Conservation (phyloP, 2,329 filamentous ascomycete genomes). For the Microcyclospora pomicola region DNA sequence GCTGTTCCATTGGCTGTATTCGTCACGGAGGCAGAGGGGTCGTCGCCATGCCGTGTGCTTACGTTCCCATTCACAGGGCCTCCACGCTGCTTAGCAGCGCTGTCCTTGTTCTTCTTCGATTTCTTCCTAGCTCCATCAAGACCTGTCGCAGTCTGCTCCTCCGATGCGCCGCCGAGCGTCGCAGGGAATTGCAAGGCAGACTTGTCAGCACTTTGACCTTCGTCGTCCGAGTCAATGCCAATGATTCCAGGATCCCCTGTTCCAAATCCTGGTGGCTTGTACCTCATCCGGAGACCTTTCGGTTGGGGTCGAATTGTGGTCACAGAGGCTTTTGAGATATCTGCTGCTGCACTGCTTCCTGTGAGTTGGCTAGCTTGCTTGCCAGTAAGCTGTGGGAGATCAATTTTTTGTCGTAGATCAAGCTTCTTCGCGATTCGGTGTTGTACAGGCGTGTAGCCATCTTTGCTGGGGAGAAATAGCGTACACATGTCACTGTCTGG, state of each 20-base stretch:
- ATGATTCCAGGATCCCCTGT: constrained; percentile 28
- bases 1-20: no score
- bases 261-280: constrained; percentile 49
- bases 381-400: constrained; percentile 33
- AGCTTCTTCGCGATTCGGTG: constrained; percentile 45
- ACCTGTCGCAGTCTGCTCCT: constrained; percentile 24
- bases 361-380: constrained; percentile 28
- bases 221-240: constrained; percentile 30
- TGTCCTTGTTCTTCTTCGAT: constrained; percentile 14
- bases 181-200: constrained; percentile 14
- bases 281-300: constrained; percentile 52
- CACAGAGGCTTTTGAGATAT: constrained; percentile 34
- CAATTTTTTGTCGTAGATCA: constrained; percentile 50
- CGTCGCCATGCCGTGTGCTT: no score
- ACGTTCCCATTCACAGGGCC: no score
- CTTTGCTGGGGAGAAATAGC: constrained; percentile 13
- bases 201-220: constrained; percentile 16
- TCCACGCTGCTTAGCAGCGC: no score
- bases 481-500: constrained; percentile 4
- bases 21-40: no score
- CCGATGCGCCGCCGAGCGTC: constrained; percentile 24
- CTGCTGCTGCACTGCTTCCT: constrained; percentile 27
- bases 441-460: constrained; percentile 23
- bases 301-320: constrained; percentile 50
- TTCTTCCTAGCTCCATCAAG: constrained; percentile 16